Base-by-base conservation (phyloP, 139 green algal genomes). In the Picochlorum sp. region DNA sequence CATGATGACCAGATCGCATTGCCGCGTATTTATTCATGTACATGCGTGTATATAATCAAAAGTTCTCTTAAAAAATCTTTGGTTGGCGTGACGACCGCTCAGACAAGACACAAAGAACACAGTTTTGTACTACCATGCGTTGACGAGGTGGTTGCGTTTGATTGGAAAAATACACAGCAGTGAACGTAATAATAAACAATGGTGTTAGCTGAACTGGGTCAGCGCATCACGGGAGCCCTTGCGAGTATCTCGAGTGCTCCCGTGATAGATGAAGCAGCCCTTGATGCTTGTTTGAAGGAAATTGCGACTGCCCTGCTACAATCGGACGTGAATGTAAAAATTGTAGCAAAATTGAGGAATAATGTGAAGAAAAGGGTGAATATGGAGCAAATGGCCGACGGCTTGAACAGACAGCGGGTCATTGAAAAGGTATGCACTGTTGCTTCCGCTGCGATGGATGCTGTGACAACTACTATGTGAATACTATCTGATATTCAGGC, bases 341-440 rank as follows among this genome's bases (percentile, higher is more conserved):
- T 88, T 65, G 86, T 95, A 6, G 74, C 74, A 23, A 71, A 69
- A 24, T 66, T 98, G 72, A 73, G 87, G 20, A 81, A 81, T 41
- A 95, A 95, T 56, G 85, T 99, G 20, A 95, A 95, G 74, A 91
- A 90, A 67, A 74, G 83, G 1, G 88, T 97, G 1, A 95, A 97
- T 59, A 69, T 72, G 38, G 68, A 75, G 31, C 70, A 81, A 57
- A 56, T 73, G 30, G 92, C 86, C 10, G 82, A 83, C 4, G 94
- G 94, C 16, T 71, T 97, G 6, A 97, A 98, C 79, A 96, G 96
- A 76, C 83, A 86, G 63, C 86, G 81, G 21, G 81, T 98, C 16
- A 92, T 97, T 44, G 88, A 97, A 55, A 94, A 92, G 76, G 71
- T 77, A 62, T 26, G 45, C 38, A 9, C 6, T 54, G 11, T 45